Base-by-base conservation (phyloP, 2,329 filamentous ascomycete species). In the Madurella fahalii region DNA sequence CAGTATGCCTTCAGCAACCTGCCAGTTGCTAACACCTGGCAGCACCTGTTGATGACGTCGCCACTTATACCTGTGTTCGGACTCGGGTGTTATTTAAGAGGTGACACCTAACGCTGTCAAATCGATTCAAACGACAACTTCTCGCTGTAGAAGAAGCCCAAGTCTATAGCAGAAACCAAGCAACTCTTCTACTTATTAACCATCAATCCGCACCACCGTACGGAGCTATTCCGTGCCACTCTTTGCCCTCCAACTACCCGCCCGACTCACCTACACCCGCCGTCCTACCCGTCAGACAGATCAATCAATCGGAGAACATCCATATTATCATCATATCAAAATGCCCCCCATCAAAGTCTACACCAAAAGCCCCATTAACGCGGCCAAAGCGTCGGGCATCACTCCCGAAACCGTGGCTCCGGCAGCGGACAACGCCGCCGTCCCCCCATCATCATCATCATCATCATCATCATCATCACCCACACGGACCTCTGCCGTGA, bases 331-430 rank as follows among this genome's bases (percentile, higher is more conserved):
- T 20, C 13, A 12, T 7, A 43, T 20, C 49, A 42, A 16, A n/a
- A 85, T 85, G 82, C 75, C 82, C 47, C 77, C 81, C n/a, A 78
- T 86, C 58, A 79, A 77, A 46, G 76, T 85, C 41, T 82, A 83
- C 68, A 78, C 75, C 37, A 68, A 78, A 52, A 83, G 80, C 66
- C 82, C 83, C 44, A 83, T 85, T 67, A 79, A 73, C 62, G 77
- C 79, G 39, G 71, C 77, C 54, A 84, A 82, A 69, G 72, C 80
- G 47, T 72, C 73, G 15, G 78, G 72, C 32, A 65, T 70, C 41
- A 79, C 77, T 17, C 74, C 78, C 30, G 68, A 78, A 59, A 82
- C 77, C 15, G 67, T 67, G 8, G 57, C 68, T 47, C 59, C 25
- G 13, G 34, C 57, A 20, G 58, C 55, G 54, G 53, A 52, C 55